phyloP scores from a whole-genome alignment of 306 rosid genomes.

The Prunus mongolica region DNA sequence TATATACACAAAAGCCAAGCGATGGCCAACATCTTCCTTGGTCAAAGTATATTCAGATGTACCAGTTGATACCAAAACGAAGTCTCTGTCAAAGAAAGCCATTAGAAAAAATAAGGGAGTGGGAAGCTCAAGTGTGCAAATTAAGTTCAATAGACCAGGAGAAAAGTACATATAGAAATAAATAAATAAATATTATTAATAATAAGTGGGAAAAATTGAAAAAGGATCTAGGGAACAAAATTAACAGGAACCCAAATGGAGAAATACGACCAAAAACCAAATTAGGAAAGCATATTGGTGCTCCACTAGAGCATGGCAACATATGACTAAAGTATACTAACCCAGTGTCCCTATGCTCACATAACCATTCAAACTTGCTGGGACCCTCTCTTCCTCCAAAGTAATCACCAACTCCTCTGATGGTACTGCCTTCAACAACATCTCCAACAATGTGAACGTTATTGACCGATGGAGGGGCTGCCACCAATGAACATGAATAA shows the following conservation, averaged over 20 bases:
- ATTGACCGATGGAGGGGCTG: slow-evolving; percentile 90
- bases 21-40: slow-evolving; percentile 82
- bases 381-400: slow-evolving; percentile 99
- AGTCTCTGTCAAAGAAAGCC: slow-evolving; percentile 48
- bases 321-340: slow-evolving; percentile 33
- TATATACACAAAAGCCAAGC: slow-evolving; percentile 67
- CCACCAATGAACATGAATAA: slow-evolving; percentile 13
- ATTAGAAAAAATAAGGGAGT: slow-evolving; percentile 8
- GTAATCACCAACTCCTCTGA: slow-evolving; percentile 90
- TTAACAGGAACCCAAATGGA: slow-evolving; percentile 7
- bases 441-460: slow-evolving; percentile 81
- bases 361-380: slow-evolving; percentile 94
- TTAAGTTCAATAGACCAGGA: background rate
- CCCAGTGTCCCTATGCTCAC: slow-evolving; percentile 69
- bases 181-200: background rate
- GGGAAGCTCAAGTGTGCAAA: slow-evolving; percentile 14
- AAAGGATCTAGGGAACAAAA: slow-evolving; percentile 7
- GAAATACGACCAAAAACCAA: slow-evolving; percentile 13
- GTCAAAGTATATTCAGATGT: slow-evolving; percentile 79
- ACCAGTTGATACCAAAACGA: slow-evolving; percentile 63
- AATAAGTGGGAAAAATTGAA: background rate
- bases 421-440: slow-evolving; percentile 64
- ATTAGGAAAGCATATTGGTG: slow-evolving; percentile 1
- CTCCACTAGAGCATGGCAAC: slow-evolving; percentile 4
- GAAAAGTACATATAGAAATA: background rate